Conservation (phyloP, 2,329 filamentous ascomycete species). For the Epichloe sylvatica region DNA sequence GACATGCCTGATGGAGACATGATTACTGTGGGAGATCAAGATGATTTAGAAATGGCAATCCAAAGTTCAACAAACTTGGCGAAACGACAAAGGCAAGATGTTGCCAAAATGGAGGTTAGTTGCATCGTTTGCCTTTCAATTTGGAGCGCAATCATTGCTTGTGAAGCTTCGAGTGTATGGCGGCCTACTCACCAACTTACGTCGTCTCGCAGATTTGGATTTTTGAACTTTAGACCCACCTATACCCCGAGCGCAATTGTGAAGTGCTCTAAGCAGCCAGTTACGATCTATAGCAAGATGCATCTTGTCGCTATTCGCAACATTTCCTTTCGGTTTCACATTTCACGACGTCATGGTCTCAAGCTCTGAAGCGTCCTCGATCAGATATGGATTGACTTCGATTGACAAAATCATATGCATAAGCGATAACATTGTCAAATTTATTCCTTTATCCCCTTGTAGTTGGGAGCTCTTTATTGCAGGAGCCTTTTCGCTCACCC, state of each 20-base stretch:
- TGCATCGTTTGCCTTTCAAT: not conserved
- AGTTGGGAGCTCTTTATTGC: too few relatives aligned
- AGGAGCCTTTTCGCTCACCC: not conserved
- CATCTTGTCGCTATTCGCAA: not conserved
- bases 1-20: constrained; percentile 65
- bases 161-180: not conserved
- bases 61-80: constrained; percentile 53
- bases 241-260: constrained; percentile 10
- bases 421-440: not conserved
- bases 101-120: constrained; percentile 89
- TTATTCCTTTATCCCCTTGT: not conserved
- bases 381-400: not conserved
- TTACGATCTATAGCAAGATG: not conserved
- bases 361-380: not conserved
- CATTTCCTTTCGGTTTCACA: not conserved
- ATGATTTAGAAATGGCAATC: constrained; percentile 84
- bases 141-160: not conserved
- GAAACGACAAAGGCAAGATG: constrained; percentile 60
- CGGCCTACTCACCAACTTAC: constrained; percentile 13
- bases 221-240: constrained; percentile 23
- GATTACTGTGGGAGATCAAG: constrained; percentile 94
- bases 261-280: not conserved
- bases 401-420: not conserved
- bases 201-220: constrained; percentile 31
- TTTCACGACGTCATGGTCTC: constrained; percentile 10